These are phyloP conservation scores for Metschnikowia anglica DNA, from an alignment of 805 yeast genomes.

Conservation along the genomic window DNA sequence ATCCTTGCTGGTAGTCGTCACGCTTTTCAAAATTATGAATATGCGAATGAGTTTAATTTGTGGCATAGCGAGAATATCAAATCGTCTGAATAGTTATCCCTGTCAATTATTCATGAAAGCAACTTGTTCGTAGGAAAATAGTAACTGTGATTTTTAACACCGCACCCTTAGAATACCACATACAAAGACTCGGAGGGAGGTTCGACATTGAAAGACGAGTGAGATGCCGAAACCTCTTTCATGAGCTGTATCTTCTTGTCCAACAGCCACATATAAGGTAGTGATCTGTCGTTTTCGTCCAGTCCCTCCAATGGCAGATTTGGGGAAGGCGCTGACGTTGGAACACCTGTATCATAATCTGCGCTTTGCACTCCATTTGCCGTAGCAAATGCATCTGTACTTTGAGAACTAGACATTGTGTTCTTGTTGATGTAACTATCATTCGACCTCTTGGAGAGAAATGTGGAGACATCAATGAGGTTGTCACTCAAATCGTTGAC, in stretches of 20 bases:
- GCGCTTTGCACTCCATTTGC: conserved; percentile 12
- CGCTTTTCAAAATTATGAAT: too few species aligned
- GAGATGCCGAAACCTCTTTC: conserved; percentile 21
- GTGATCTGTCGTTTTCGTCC: conserved; percentile 20
- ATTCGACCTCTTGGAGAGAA: conserved; percentile 18
- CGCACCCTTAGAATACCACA: conserved; percentile 12
- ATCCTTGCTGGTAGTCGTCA: too few species aligned
- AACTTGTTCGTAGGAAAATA: too few species aligned
- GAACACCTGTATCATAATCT: conserved; percentile 7
- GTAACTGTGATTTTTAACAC: neutral
- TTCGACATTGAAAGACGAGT: conserved; percentile 14
- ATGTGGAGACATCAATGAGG: conserved; percentile 38
- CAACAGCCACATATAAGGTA: conserved; percentile 25
- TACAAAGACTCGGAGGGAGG: conserved; percentile 16
- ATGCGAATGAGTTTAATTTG: too few species aligned
- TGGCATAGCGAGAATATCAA: too few species aligned
- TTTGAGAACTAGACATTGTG: conserved; percentile 8
- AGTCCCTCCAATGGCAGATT: conserved; percentile 12
- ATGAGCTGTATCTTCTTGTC: conserved; percentile 27
- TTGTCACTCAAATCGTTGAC: conserved; percentile 43
- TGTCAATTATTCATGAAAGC: too few species aligned
- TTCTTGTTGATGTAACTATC: conserved; percentile 4
- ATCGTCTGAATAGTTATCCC: too few species aligned
- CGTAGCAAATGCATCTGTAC: conserved; percentile 7
- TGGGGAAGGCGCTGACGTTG: conserved; percentile 5